Base-by-base conservation (phyloP, 352 stramenopile genomes). In the Pythium aquatile region DNA sequence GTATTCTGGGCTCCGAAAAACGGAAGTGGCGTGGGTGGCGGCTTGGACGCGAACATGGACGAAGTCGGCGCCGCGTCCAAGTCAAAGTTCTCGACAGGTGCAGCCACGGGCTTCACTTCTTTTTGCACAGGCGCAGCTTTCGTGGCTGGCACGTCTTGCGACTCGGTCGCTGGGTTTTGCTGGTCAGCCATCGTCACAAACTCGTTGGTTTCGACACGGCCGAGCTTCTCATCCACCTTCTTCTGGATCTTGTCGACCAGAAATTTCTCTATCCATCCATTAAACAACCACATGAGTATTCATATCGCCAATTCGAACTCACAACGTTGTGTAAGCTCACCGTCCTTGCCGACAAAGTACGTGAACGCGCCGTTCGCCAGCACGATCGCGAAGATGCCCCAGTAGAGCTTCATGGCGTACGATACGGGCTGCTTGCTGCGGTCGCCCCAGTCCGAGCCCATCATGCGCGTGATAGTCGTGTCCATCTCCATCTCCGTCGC, bases 401-500 rank as follows among this genome's bases (percentile, higher is more conserved):
- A 80, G 53, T 80, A 80, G 16, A 80, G 3, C 32, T 69, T 68
- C 73, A 80, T 80, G 10, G 66, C 57, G 14, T 69, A 61, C 44
- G 73, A 74, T 29, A 80, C 61, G 8, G 63, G 61, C 57, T 80
- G 73, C 51, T 70, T 72, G 40, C 70, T 63, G n/a, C 73, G 73
- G 46, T 80, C 73, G 35, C 59, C 73, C 73, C 73, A 80, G 48
- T 80, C 73, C 6, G 73, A 80, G 2, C 73, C 73, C 51, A 80
- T 73, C 39, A 73, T 68, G 40, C 66, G 66, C 49, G 66, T 28
- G 39, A 73, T 68, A 7, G 60, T 68, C 49, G 66, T 68, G 52
- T 73, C 66, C 66, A 73, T 73, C 42, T 73, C 66, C 20, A 73
- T 26, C 42, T 68, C 66, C 52, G 68, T 51, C 4, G 66, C 66